Evolutionary conservation across 768 basidiomycete species (phyloP).

Genomic region (Agaricus bisporus): DNA sequence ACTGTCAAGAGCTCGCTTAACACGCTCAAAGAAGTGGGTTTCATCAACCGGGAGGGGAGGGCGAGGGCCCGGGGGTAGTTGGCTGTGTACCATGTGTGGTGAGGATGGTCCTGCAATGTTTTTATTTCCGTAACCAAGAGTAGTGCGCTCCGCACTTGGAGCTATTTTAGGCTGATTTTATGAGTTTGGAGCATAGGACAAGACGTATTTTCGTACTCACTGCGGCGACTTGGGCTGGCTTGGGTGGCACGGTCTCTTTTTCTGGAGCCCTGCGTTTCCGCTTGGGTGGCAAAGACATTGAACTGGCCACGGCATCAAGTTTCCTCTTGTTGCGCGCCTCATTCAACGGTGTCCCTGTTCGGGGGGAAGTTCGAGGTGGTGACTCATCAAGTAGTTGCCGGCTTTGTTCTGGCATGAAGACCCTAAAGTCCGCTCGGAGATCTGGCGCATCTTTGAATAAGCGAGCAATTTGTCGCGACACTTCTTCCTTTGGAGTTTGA

Average conservation of each 20-base stretch:
- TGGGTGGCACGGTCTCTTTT: slow-evolving; percentile 21
- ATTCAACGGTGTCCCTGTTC: slow-evolving; percentile 26
- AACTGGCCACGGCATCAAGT: slow-evolving; percentile 31
- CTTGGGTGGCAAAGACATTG: slow-evolving; percentile 51
- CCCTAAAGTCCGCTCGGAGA: slow-evolving; percentile 63
- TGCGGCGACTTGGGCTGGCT: slow-evolving; percentile 16
- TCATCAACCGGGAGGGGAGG: slow-evolving; percentile 34
- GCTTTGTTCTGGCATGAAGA: slow-evolving; percentile 65
- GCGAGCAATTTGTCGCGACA: slow-evolving; percentile 59
- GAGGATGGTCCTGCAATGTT: slow-evolving; percentile 24
- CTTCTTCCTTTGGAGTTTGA: slow-evolving; percentile 43
- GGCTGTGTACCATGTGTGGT: slow-evolving; percentile 24
- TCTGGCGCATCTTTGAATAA: slow-evolving; percentile 76
- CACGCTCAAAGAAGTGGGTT: slow-evolving; percentile 87
- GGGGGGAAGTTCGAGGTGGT: slow-evolving; percentile 21
- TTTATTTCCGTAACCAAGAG: slow-evolving; percentile 10
- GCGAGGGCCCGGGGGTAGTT: slow-evolving; percentile 20
- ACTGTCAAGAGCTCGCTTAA: slow-evolving; percentile 65
- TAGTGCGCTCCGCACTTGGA: slow-evolving; percentile 6
- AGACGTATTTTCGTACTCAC: neutral
- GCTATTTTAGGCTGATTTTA: slow-evolving; percentile 17
- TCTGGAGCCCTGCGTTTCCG: slow-evolving; percentile 57
- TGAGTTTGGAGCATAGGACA: neutral
- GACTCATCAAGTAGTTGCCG: slow-evolving; percentile 46
- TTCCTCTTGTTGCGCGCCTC: slow-evolving; percentile 42